Base-by-base conservation (phyloP, 768 basidiomycete species). In the Suillus cothurnatus region DNA sequence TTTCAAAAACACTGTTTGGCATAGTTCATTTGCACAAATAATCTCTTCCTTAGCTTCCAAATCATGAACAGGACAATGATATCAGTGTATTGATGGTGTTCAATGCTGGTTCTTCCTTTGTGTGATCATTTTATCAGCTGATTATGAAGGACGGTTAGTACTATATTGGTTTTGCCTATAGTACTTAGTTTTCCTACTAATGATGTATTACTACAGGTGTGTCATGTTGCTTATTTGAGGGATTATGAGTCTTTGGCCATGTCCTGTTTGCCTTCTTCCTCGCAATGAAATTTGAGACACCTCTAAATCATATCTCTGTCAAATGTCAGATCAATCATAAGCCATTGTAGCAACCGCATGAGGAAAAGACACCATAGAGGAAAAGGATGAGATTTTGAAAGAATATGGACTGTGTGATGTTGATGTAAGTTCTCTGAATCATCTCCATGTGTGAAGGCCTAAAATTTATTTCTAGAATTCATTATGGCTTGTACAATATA, bases 181-280 rank as follows among this genome's bases (percentile, higher is more conserved):
- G 38, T 15, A 15, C 14, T 56, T 63, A 2, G 77, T 81, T 7
- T 62, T 81, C 2, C 77, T 76, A 17, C 34, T 60, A 36, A 45
- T 36, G 7, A 52, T 14, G 12, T 14, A 14, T 38, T 8, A 15
- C 19, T 39, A 14, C 15, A 81, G 79, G 59, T 74, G 67, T 34
- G 63, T 77, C 1, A 81, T 81, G 76, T 68, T 78, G 4, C 65
- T 80, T 1, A 77, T 74, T 21, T 71, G 73, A 17, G 79, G 79
- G 1, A 23, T 68, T 2, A 64, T 59, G 21, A 67, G 68, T 21
- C 52, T 64, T 4, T 76, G 66, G 63, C 80, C 78, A 4, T 81
- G 80, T 59, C 78, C 79, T 2, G 65, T 79, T 0, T 82, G 80
- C 62, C 67, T 78, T 1, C 76, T 81, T 8, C 76, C 77, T 11